These are phyloP conservation scores for Tanacetum coccineum DNA, from an alignment of 129 eudicot species.

Conservation along the genomic window DNA sequence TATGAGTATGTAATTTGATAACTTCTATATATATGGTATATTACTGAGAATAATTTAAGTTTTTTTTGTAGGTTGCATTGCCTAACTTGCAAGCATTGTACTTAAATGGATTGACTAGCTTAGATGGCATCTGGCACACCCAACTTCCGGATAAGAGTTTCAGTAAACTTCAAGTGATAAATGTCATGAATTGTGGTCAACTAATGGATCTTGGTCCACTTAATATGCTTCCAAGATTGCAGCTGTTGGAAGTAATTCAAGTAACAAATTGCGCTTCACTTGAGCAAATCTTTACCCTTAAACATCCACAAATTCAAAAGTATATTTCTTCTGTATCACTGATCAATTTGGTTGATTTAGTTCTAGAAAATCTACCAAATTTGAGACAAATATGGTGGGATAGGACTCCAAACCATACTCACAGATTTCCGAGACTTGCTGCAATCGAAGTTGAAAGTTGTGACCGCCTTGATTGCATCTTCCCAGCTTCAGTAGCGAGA, in stretches of 20 bases:
- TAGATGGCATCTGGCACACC: conserved; percentile 36
- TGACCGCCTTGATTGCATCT: conserved; percentile 34
- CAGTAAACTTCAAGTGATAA: conserved; percentile 27
- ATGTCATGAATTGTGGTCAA: conserved; percentile 30
- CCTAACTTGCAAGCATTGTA: conserved; percentile 36
- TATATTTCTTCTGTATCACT: conserved; percentile 28
- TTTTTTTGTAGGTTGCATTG: conserved; percentile 31
- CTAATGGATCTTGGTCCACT: conserved; percentile 29
- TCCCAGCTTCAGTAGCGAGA: conserved; percentile 31
- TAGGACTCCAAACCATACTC: conserved; percentile 17
- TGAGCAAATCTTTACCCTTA: conserved; percentile 30
- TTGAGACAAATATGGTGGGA: conserved; percentile 42
- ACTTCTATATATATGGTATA: not conserved
- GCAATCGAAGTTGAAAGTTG: conserved; percentile 32
- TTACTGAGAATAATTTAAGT: not conserved
- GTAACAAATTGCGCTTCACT: conserved; percentile 34
- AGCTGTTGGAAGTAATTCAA: conserved; percentile 22
- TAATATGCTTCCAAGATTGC: conserved; percentile 32
- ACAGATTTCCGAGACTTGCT: conserved; percentile 27
- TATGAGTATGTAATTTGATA: not conserved
- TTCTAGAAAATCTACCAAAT: conserved; percentile 32
- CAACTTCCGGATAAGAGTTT: conserved; percentile 33
- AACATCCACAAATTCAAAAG: conserved; percentile 22
- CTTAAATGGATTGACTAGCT: conserved; percentile 27
- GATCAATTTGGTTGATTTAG: conserved; percentile 29